Evolutionary conservation across 352 stramenopile species (phyloP), one percentile per base, ranked within the genome.

Genomic region (Phytophthora podocarpi): DNA sequence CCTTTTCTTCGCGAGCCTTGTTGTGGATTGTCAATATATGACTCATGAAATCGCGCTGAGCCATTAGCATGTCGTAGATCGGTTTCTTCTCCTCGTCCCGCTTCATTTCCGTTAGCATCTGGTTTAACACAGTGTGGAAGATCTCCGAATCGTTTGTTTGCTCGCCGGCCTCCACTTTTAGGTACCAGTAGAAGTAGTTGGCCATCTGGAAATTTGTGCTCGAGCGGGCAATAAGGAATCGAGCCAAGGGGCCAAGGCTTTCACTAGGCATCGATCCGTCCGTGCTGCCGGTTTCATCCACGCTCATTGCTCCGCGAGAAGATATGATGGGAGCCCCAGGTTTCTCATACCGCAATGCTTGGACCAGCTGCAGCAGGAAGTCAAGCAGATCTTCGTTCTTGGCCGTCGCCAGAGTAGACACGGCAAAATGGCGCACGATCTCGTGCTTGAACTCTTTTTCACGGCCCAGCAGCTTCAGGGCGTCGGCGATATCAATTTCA

Each of bases 341-440:
- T 58, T 91, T 93, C 26, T 96, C 87, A 48, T 96, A 96, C 26
- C 98, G 96, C 31, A 99, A 70, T 4, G 97, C 98, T 75, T 99
- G 97, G 15, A 99, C 97, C 9, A 99, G 78, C 70, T 99, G 98
- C 15, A 99, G 72, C 18, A 99, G 65, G 69, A 99, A 99, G 21
- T 98, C 86, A 16, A 96, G 84, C 5, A 99, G 76, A 57, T 99
- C 97, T 63, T 98, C 97, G 71, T 99, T 98, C 37, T 96, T 97
- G 20, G 97, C 96, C 20, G 87, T 81, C 9, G 84, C 85, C 2
- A 99, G 80, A 5, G 96, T 98, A 37, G 98, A 94, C 12, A 99
- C 98, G 1, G 97, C 97, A 76, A 99, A 99, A 34, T 97, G 91
- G 18, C 97, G 88, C 30, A 98, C 93, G 45, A 97, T 80, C 18